Percentiles rank a stretch among this genome's conserved stretches.
Evolutionary conservation across 169 alveolate species (phyloP).

Genomic region (Theileria annulata): DNA sequence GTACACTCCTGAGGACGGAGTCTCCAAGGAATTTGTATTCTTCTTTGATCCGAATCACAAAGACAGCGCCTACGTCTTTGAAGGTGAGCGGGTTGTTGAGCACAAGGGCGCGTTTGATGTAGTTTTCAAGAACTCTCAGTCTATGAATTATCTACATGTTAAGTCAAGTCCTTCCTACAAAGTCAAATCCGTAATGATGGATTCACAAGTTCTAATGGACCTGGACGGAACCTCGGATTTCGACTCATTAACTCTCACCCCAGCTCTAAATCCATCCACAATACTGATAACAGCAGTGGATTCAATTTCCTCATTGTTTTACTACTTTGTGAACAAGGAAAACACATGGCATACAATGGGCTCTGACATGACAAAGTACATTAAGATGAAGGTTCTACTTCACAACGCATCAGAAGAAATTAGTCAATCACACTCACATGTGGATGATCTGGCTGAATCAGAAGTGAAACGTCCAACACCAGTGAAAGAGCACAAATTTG

Average conservation of each 20-base stretch:
- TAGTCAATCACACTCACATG: neutral
- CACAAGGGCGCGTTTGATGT: neutral
- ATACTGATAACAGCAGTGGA: neutral
- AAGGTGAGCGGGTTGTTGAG: neutral
- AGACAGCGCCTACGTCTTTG: neutral
- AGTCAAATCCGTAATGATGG: neutral
- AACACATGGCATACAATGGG: neutral
- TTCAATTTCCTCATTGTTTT: neutral
- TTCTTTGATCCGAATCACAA: neutral
- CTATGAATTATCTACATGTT: neutral
- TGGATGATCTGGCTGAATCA: neutral
- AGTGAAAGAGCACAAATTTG: neutral
- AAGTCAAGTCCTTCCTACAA: neutral
- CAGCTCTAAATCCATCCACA: neutral
- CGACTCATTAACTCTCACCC: neutral
- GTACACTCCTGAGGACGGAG: neutral
- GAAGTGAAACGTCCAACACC: neutral
- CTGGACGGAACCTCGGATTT: neutral
- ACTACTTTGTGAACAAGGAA: constrained; percentile 13
- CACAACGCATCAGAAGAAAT: neutral
- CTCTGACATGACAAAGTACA: neutral
- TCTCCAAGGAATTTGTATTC: neutral
- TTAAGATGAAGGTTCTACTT: neutral
- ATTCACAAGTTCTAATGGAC: neutral
- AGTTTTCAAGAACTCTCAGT: neutral